Percentiles rank a stretch among this genome's conserved stretches.
phyloP scores from a whole-genome alignment of 139 green algal genomes.

The Chlorella sp. region DNA sequence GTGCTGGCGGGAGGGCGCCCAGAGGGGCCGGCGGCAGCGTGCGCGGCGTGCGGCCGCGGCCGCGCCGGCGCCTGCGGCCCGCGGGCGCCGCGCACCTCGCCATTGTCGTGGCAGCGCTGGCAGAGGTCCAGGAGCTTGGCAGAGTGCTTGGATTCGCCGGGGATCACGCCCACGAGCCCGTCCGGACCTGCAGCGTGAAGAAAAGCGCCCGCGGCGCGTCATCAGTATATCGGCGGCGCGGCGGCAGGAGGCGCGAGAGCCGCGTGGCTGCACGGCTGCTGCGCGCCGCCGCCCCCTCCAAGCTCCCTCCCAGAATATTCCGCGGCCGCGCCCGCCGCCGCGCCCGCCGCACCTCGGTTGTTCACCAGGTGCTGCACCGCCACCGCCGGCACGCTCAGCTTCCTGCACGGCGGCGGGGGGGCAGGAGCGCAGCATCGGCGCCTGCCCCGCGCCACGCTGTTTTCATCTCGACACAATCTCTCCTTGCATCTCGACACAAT shows the following conservation, averaged over 20 bases:
- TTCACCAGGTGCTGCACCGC: slow-evolving; percentile 43
- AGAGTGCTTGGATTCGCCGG: slow-evolving; percentile 33
- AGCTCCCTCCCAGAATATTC: background rate
- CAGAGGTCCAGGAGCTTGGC: slow-evolving; percentile 33
- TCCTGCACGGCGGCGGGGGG: slow-evolving; percentile 12
- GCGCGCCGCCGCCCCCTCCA: background rate
- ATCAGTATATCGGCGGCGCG: background rate
- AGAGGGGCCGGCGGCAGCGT: no score
- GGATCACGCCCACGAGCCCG: slow-evolving; percentile 39
- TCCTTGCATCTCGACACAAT: background rate
- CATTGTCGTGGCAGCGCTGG: slow-evolving; percentile 25
- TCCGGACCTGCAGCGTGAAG: slow-evolving; percentile 28
- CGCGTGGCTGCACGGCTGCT: background rate
- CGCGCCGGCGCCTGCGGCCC: no score
- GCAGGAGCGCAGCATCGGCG: background rate
- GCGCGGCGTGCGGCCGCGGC: no score
- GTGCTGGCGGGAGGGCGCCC: no score
- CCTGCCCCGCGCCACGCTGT: background rate
- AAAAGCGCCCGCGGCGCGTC: background rate
- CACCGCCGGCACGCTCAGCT: slow-evolving; percentile 26
- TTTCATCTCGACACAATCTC: background rate
- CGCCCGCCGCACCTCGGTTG: slow-evolving; percentile 21
- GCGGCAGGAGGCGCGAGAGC: background rate
- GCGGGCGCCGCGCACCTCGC: no score
- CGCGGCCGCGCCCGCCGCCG: background rate